Percentiles rank a stretch among this genome's conserved stretches.
phyloP scores from a whole-genome alignment of 495 filamentous ascomycete genomes.

The Wilcoxina mikolae region DNA sequence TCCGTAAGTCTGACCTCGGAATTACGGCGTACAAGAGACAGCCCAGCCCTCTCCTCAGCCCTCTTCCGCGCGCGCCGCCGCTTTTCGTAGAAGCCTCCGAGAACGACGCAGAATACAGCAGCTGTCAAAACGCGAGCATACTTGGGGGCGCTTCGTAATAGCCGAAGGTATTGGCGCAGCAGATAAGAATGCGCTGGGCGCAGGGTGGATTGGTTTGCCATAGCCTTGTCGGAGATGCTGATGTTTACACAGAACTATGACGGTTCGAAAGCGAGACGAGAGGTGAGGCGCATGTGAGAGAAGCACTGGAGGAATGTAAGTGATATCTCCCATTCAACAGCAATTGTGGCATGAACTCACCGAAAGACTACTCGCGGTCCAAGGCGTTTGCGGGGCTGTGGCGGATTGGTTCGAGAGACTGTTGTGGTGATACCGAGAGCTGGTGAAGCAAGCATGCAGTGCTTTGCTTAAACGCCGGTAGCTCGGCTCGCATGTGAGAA shows the following conservation, averaged over 20 bases:
- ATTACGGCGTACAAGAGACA: conserved; percentile 70
- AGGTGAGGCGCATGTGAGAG: conserved; percentile 4
- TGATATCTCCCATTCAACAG: not conserved
- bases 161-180: conserved; percentile 48
- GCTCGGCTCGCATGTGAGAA: not conserved
- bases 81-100: conserved; percentile 62
- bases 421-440: no score
- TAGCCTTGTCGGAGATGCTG: conserved; percentile 30
- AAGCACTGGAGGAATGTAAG: not conserved
- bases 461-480: no score
- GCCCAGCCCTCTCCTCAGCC: conserved; percentile 64
- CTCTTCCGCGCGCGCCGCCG: conserved; percentile 51
- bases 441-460: no score
- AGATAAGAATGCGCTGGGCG: conserved; percentile 52
- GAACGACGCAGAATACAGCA: conserved; percentile 54
- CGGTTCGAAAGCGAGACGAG: not conserved
- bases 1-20: conserved; percentile 86
- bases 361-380: no score
- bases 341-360: no score
- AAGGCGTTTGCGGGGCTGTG: not conserved
- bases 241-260: not conserved
- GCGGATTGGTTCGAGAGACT: not conserved
- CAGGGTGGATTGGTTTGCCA: conserved; percentile 81
- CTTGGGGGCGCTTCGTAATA: conserved; percentile 46
- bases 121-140: conserved; percentile 58